phyloP scores from a whole-genome alignment of 140 eudicot genomes.

The Stevia rebaudiana region DNA sequence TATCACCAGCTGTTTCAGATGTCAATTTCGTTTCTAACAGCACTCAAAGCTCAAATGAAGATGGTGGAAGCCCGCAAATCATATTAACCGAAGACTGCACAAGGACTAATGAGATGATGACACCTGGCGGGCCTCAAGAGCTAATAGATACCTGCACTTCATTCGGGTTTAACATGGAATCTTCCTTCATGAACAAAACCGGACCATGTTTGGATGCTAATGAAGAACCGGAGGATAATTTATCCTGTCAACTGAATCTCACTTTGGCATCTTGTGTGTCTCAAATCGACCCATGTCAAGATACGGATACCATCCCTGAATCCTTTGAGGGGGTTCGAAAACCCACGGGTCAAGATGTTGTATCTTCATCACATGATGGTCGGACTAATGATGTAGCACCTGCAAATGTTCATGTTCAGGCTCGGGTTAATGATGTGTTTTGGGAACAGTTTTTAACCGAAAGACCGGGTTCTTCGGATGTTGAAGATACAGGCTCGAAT shows the following conservation, averaged over 20 bases:
- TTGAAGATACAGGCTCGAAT: slow-evolving; percentile 61
- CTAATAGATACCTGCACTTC: slow-evolving; percentile 75
- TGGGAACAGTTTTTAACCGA: slow-evolving; percentile 96
- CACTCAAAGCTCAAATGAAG: slow-evolving; percentile 84
- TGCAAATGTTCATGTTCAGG: slow-evolving; percentile 33
- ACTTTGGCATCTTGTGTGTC: slow-evolving; percentile 67
- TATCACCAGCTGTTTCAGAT: slow-evolving; percentile 75
- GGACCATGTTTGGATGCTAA: slow-evolving; percentile 26
- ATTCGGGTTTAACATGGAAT: slow-evolving; percentile 48
- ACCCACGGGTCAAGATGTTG: slow-evolving; percentile 18
- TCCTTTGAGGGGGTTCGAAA: slow-evolving; percentile 32
- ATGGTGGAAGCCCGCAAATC: slow-evolving; percentile 45
- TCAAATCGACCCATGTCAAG: slow-evolving; percentile 40
- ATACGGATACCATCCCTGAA: slow-evolving; percentile 29
- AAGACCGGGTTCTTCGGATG: slow-evolving; percentile 71
- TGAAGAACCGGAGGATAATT: slow-evolving; percentile 56
- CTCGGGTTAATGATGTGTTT: slow-evolving; percentile 69
- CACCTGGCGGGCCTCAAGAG: slow-evolving; percentile 41
- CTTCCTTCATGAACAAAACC: slow-evolving; percentile 36
- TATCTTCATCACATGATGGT: slow-evolving; percentile 27
- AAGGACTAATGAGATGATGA: slow-evolving; percentile 28
- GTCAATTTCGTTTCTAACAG: slow-evolving; percentile 67
- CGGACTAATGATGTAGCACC: slow-evolving; percentile 27
- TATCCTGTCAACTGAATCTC: slow-evolving; percentile 72
- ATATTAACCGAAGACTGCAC: slow-evolving; percentile 35